Conservation (phyloP, 495 filamentous ascomycete genomes). For the Barbatosphaeria neglecta region DNA sequence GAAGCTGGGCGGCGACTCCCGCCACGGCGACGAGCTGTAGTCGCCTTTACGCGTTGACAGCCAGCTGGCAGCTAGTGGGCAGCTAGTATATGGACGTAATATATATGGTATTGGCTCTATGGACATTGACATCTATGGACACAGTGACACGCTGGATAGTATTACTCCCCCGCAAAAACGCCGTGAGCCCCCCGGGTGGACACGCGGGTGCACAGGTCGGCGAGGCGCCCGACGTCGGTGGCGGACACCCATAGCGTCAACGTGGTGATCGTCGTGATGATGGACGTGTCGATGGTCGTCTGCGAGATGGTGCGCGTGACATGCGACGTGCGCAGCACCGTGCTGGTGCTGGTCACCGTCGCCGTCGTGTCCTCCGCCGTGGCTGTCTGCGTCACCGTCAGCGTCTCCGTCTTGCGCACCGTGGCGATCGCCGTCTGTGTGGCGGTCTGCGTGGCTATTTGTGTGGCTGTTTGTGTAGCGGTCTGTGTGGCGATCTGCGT, state of each 20-base stretch:
- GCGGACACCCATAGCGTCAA: not conserved
- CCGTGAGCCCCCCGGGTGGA: no score
- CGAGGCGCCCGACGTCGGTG: not conserved
- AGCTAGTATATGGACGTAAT: no score
- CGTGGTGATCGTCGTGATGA: conserved; percentile 1
- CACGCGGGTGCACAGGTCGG: not conserved
- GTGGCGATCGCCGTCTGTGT: not conserved
- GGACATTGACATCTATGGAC: no score
- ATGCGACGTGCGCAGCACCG: not conserved
- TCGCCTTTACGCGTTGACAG: no score
- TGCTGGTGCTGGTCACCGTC: not conserved
- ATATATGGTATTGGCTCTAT: no score
- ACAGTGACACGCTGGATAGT: no score
- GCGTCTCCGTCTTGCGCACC: not conserved
- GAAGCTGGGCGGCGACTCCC: conserved; percentile 5
- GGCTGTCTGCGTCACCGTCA: not conserved
- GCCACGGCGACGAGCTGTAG: not conserved
- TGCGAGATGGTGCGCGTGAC: not conserved
- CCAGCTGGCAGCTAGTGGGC: no score
- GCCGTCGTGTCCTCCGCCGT: not conserved
- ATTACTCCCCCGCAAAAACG: no score
- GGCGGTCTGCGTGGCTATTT: not conserved
- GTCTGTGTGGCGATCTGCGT: not conserved
- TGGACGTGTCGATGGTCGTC: not conserved
- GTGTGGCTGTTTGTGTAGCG: not conserved